Evolutionary conservation across 2,329 filamentous ascomycete species (phyloP), one percentile per base, ranked within the genome.

Genomic region (Aotearoamyces nothofagi): DNA sequence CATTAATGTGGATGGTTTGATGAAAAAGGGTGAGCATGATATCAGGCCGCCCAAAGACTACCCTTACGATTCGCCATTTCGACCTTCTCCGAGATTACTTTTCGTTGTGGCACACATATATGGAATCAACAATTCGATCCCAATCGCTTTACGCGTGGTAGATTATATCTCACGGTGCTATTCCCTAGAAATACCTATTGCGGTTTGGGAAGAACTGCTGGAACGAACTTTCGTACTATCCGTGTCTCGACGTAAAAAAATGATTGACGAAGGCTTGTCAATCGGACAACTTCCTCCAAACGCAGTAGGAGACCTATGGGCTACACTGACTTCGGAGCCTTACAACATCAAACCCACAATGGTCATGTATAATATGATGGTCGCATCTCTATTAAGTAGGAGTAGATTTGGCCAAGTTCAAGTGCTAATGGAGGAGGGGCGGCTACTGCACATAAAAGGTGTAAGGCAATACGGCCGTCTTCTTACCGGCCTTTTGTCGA

Each of bases 31-130:
- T 3, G 37, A 45, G 1, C 33, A 7, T 11, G 34, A 5, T 34
- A 2, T 54, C 47, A 10, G 52, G 56, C n/a, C 55, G 45, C 16
- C 41, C 5, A 42, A 35, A 12, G 14, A 44, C 2, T 60, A 67
- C 24, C 45, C 55, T 1, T 42, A 39, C 1, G 55, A 59, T 15
- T 74, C 67, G 1, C 62, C 67, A 5, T 49, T 77, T 17, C 55
- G 58, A 28, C 80, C 81, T 2, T 69, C 66, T 1, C 37, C 48
- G 5, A 54, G 57, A 2, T 57, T 86, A 1, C 58, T 87, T 13
- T 58, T 67, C 31, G 65, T 74, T 6, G 54, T 86, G n/a, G 74
- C 76, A 5, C 72, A 82, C 44, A 57, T 61, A 1, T 79, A 76
- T 37, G 67, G 76, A n/a, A 63, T 61, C 35, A 80, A 76, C 49